Evolutionary conservation across 768 basidiomycete genomes (phyloP).

Genomic region (Boletus edulis): DNA sequence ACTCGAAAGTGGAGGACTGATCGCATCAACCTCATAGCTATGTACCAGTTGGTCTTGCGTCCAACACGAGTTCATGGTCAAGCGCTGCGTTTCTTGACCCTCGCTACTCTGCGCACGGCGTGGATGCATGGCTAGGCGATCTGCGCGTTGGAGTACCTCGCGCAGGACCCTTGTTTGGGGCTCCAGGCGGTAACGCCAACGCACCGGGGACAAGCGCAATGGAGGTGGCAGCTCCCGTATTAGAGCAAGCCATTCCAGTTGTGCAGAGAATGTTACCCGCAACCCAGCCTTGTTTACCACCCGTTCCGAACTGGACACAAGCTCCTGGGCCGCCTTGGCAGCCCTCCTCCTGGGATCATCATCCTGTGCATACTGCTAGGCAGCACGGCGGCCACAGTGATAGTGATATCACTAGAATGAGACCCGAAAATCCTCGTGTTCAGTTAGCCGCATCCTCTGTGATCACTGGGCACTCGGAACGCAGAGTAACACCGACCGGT

Average conservation of each 20-base stretch:
- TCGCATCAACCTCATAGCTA: neutral
- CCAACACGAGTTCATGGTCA: conserved; percentile 3
- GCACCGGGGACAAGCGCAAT: neutral
- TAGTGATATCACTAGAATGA: neutral
- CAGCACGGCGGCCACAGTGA: neutral
- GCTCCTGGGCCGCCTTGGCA: neutral
- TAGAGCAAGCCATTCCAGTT: conserved; percentile 1
- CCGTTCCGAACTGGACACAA: neutral
- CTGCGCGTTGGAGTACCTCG: neutral
- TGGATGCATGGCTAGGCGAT: neutral
- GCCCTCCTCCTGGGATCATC: neutral
- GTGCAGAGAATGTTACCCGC: neutral
- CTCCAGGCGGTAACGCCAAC: neutral
- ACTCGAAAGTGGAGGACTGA: neutral
- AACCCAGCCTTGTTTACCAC: neutral
- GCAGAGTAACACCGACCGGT: neutral
- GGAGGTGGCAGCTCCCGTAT: neutral
- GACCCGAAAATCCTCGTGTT: neutral
- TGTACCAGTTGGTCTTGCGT: neutral
- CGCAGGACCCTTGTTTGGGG: neutral
- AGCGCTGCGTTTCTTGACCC: too few relatives aligned
- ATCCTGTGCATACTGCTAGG: neutral
- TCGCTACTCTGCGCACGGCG: neutral
- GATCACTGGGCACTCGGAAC: neutral
- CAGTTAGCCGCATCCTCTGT: neutral